Conservation (phyloP, 345 rosid genomes). For the Gossypium mustelinum region DNA sequence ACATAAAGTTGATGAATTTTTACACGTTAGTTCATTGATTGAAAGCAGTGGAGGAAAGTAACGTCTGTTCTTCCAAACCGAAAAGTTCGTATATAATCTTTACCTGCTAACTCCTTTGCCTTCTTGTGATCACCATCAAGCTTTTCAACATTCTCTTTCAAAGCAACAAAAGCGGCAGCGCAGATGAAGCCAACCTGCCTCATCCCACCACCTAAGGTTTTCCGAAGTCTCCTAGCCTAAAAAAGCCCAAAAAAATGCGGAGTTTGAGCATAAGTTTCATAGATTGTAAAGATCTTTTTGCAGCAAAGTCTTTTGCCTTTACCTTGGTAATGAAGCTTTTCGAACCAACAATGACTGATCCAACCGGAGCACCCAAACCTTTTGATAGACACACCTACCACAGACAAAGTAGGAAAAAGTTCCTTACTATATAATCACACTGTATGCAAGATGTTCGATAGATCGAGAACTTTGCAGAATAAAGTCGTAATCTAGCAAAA, state of each 20-base stretch:
- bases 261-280: neutral
- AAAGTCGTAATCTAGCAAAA: neutral
- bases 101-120: slow-evolving; percentile 79
- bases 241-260: neutral
- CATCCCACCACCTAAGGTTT: slow-evolving; percentile 97
- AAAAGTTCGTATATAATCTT: neutral
- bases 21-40: neutral
- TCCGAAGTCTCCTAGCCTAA: slow-evolving; percentile 83
- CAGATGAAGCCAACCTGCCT: slow-evolving; percentile 82
- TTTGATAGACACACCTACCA: slow-evolving; percentile 80
- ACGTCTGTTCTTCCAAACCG: neutral
- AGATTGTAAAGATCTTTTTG: neutral
- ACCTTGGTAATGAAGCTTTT: slow-evolving; percentile 71
- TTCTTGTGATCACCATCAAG: slow-evolving; percentile 79
- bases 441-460: neutral
- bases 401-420: neutral
- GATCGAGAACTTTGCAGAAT: neutral
- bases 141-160: slow-evolving; percentile 59
- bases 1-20: slow-evolving; percentile 1
- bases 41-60: slow-evolving; percentile 4
- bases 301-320: neutral
- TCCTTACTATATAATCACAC: neutral
- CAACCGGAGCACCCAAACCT: slow-evolving; percentile 94
- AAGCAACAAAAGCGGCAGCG: slow-evolving; percentile 76
- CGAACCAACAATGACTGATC: slow-evolving; percentile 87